Conservation (phyloP, 805 yeast species). For the Candida cerambycidarum region DNA sequence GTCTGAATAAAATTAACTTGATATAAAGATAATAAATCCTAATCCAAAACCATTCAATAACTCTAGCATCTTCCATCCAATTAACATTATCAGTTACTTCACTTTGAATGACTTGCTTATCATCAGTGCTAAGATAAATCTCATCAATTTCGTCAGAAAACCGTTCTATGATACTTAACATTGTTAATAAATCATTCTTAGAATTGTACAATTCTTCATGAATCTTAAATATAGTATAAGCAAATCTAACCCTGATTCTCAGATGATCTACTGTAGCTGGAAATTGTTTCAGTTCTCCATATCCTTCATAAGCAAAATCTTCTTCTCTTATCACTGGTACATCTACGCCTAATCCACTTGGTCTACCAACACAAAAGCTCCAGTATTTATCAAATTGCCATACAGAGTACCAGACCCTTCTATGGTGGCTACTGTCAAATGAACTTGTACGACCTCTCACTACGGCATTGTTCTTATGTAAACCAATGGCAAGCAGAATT, state of each 20-base stretch:
- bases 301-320: conserved; percentile 12
- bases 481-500: conserved; percentile 19
- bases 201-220: conserved; percentile 20
- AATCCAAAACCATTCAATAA: conserved; percentile 25
- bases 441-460: background rate
- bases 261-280: conserved; percentile 19
- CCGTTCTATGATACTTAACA: conserved; percentile 17
- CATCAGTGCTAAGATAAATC: conserved; percentile 15
- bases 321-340: conserved; percentile 10
- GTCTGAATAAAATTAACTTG: conserved; percentile 21
- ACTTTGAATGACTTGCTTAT: conserved; percentile 10
- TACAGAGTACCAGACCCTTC: conserved; percentile 19
- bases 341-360: conserved; percentile 15
- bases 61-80: background rate
- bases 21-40: conserved; percentile 22
- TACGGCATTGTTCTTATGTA: conserved; percentile 13
- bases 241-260: conserved; percentile 19
- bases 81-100: conserved; percentile 10
- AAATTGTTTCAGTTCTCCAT: conserved; percentile 17
- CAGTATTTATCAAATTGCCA: conserved; percentile 25
- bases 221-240: conserved; percentile 17
- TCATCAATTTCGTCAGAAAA: conserved; percentile 18
- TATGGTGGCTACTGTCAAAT: conserved; percentile 15
- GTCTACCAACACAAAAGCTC: conserved; percentile 25
- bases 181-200: conserved; percentile 17